Evolutionary conservation across 129 eudicot species (phyloP).

Genomic region (Kitagawia praeruptora): DNA sequence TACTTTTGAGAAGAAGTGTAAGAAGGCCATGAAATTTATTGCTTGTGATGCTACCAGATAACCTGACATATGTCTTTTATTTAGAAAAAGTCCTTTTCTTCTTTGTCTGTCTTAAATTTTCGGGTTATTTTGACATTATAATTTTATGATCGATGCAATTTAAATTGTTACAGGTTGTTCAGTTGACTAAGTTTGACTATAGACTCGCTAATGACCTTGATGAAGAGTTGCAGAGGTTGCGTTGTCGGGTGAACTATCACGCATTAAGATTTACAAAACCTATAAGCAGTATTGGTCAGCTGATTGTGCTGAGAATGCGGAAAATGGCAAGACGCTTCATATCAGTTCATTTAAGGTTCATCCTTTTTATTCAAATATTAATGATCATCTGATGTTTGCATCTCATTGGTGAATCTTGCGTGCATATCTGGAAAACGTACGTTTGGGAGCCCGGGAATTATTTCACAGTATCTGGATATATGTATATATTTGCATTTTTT

Average conservation of each 20-base stretch:
- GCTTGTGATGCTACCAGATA: background rate
- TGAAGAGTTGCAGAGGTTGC: constrained; percentile 73
- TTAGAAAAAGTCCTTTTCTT: no score
- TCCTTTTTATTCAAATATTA: background rate
- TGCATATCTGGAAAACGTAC: no score
- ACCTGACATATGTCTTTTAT: background rate
- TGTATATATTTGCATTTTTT: no score
- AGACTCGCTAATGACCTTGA: constrained; percentile 91
- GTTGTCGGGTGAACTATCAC: constrained; percentile 89
- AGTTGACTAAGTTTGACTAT: constrained; percentile 89
- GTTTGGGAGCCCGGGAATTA: no score
- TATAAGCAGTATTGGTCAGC: constrained; percentile 62
- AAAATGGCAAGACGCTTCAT: constrained; percentile 79
- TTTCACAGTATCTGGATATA: background rate
- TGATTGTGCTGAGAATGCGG: constrained; percentile 62
- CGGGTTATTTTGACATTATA: background rate
- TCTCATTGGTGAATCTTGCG: background rate
- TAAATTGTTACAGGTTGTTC: constrained; percentile 64
- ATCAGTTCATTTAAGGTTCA: constrained; percentile 91
- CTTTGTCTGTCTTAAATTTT: background rate
- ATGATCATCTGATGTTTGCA: background rate
- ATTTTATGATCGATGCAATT: background rate
- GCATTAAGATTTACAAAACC: constrained; percentile 89
- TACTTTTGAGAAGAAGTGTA: constrained; percentile 78
- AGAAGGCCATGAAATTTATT: constrained; percentile 21